A percentile compares a stretch with the other conserved stretches of the same genome.
Evolutionary conservation across 1,284 basidiomycete species (phyloP).

Genomic region (Cutaneotrichosporon cyanovorans): DNA sequence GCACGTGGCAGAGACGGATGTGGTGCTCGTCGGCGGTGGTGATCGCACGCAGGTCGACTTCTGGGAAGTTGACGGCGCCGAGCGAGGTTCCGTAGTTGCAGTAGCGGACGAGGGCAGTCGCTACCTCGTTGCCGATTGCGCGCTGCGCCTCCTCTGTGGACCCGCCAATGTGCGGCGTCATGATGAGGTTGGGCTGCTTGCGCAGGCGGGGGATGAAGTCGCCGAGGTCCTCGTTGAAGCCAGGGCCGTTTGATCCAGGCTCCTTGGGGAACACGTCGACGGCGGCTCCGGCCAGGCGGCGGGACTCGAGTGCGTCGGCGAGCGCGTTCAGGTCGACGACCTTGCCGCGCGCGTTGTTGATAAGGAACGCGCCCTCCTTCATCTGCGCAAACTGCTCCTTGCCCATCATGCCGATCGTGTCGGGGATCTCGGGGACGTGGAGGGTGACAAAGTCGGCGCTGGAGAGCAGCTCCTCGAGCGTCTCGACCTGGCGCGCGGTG

Average conservation of each 20-base stretch:
- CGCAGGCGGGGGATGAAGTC: conserved; percentile 69
- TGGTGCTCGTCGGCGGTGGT: conserved; percentile 68
- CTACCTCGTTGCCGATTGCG: conserved; percentile 95
- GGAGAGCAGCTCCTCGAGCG: conserved; percentile 67
- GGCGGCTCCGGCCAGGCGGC: conserved; percentile 86
- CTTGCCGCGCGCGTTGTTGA: conserved; percentile 94
- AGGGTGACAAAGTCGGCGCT: conserved; percentile 90
- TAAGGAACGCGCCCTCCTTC: conserved; percentile 91
- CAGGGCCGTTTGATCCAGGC: conserved; percentile 79
- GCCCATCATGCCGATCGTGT: conserved; percentile 93
- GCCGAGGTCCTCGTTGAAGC: conserved; percentile 78
- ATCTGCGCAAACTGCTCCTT: conserved; percentile 70
- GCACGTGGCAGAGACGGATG: conserved; percentile 91
- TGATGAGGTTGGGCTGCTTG: conserved; percentile 74
- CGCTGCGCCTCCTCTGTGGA: conserved; percentile 98
- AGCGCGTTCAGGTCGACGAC: conserved; percentile 94
- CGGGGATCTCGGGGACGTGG: conserved; percentile 92
- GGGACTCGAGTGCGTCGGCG: conserved; percentile 68
- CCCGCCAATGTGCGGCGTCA: conserved; percentile 97
- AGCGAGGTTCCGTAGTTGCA: conserved; percentile 85
- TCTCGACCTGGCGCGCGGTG: conserved; percentile 80
- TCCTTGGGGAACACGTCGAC: conserved; percentile 93
- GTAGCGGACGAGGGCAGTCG: conserved; percentile 75
- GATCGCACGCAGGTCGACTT: conserved; percentile 91
- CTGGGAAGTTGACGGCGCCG: conserved; percentile 97